Evolutionary conservation across 2,329 filamentous ascomycete species (phyloP).

Genomic region (Spiromastix sp.): DNA sequence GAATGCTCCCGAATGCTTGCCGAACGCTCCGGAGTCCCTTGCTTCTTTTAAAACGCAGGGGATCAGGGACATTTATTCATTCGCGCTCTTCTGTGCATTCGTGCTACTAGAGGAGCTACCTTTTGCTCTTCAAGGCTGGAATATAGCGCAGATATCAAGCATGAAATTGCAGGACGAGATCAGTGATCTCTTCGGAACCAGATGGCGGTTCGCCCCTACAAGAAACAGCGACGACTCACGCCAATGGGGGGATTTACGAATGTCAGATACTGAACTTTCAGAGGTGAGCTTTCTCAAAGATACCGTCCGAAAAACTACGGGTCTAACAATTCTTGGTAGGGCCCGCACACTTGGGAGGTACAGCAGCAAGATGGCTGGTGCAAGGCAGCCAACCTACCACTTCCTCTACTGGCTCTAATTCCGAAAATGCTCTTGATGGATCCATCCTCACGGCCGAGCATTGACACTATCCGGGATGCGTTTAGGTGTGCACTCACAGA

Average conservation of each 20-base stretch:
- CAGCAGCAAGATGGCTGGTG: background rate
- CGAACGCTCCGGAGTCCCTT: background rate
- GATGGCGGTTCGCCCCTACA: background rate
- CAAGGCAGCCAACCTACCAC: background rate
- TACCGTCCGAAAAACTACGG: background rate
- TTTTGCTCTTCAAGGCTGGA: background rate
- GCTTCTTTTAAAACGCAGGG: background rate
- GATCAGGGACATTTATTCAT: background rate
- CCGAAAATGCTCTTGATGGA: background rate
- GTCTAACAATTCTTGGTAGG: background rate
- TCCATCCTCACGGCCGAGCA: background rate
- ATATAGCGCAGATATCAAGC: background rate
- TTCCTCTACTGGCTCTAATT: background rate
- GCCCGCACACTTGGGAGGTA: background rate
- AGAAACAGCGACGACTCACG: background rate
- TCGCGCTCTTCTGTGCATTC: background rate
- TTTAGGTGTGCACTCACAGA: no score
- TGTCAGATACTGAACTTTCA: background rate
- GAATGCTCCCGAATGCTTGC: constrained; percentile 1
- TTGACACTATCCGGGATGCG: background rate
- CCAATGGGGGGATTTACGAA: background rate
- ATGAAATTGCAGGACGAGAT: constrained; percentile 3
- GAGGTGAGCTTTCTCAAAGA: background rate
- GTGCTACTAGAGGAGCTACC: constrained; percentile 2
- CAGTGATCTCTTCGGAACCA: background rate